phyloP scores from a whole-genome alignment of 202 grass and related monocot genomes.

The Schoenoplectus triqueter region DNA sequence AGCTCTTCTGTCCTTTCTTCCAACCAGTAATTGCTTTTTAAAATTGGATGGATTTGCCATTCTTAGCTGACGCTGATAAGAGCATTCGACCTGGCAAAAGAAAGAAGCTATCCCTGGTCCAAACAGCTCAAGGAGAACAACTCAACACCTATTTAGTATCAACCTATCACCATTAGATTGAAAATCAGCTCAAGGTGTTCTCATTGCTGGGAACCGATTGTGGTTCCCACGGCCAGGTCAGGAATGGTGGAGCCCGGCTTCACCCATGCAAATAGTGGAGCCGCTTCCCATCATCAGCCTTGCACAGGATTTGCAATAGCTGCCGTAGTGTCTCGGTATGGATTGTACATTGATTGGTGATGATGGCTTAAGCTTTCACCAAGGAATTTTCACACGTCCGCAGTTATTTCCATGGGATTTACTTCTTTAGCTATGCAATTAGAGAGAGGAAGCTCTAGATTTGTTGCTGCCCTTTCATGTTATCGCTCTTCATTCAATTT shows the following conservation, averaged over 20 bases:
- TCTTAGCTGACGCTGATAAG: neutral
- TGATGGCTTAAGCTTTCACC: neutral
- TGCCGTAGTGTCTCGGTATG: neutral
- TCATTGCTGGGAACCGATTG: neutral
- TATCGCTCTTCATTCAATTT: neutral
- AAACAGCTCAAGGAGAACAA: neutral
- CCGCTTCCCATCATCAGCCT: constrained; percentile 6
- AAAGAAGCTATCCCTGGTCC: neutral
- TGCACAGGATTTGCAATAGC: neutral
- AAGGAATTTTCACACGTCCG: neutral
- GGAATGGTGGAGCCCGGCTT: neutral
- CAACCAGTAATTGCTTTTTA: constrained; percentile 13
- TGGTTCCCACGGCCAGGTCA: neutral
- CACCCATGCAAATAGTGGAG: neutral
- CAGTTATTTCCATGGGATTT: neutral
- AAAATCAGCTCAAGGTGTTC: too few species aligned
- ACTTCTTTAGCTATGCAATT: neutral
- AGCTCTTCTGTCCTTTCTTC: neutral
- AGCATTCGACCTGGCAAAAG: neutral
- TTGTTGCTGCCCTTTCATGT: neutral
- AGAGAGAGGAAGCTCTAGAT: neutral
- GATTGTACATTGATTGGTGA: neutral
- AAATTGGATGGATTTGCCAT: neutral
- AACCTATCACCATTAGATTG: too few species aligned
- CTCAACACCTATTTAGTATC: neutral